Percentiles rank a stretch among this genome's conserved stretches.
These are phyloP conservation scores for Lactuca sativa DNA, from an alignment of 129 eudicot species.

Conservation along the genomic window DNA sequence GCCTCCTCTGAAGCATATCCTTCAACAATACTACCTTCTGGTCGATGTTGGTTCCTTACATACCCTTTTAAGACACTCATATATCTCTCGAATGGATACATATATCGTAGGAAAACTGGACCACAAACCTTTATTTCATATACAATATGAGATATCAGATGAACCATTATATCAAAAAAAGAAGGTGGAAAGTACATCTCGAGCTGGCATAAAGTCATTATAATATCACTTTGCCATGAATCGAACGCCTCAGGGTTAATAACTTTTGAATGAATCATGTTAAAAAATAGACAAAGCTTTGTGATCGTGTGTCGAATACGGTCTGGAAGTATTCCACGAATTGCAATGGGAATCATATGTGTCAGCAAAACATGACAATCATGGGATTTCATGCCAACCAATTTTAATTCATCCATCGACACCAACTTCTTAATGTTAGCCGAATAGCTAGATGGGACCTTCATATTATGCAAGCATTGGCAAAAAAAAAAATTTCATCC, in stretches of 20 bases:
- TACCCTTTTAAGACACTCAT: conserved; percentile 7
- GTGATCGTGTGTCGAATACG: background rate
- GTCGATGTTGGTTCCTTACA: conserved; percentile 2
- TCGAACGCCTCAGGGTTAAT: background rate
- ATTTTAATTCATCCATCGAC: too few species aligned
- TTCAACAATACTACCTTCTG: background rate
- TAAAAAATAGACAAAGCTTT: background rate
- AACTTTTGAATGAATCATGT: background rate
- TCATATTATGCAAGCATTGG: background rate
- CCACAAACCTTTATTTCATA: background rate
- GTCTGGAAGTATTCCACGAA: too few species aligned
- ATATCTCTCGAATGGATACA: conserved; percentile 10
- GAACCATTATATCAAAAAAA: conserved; percentile 1
- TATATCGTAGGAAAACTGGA: background rate
- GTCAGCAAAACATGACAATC: too few species aligned
- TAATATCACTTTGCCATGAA: background rate
- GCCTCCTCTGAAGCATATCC: too few species aligned
- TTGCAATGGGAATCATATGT: too few species aligned
- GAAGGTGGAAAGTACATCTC: conserved; percentile 2
- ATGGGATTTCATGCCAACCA: too few species aligned
- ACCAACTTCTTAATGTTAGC: background rate
- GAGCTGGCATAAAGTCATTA: background rate
- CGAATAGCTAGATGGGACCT: background rate
- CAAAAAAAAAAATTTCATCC: background rate
- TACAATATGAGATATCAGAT: conserved; percentile 1